Evolutionary conservation across 83 land plant genomes (phyloP).

Genomic region (Picea abies): DNA sequence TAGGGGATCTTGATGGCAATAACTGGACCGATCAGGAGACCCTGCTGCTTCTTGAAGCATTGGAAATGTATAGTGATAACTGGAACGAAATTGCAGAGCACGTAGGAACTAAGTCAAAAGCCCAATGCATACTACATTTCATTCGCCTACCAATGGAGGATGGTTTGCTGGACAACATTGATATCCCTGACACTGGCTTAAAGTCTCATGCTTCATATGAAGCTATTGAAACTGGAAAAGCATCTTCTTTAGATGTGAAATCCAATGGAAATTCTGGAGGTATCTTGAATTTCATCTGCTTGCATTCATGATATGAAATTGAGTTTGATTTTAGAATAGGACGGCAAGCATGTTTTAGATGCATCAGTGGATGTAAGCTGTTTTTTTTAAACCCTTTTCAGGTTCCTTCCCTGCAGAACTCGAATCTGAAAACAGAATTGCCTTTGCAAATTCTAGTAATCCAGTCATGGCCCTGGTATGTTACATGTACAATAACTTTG

Average conservation of each 20-base stretch:
- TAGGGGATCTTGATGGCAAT: conserved; percentile 63
- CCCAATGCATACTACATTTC: conserved; percentile 86
- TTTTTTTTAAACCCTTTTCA: conserved; percentile 3
- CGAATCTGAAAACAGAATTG: conserved; percentile 43
- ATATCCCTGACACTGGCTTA: conserved; percentile 34
- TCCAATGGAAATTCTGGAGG: conserved; percentile 49
- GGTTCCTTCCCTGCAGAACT: conserved; percentile 19
- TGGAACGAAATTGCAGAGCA: conserved; percentile 90
- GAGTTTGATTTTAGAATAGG: background rate
- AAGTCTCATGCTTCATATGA: conserved; percentile 20
- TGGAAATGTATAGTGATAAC: conserved; percentile 70
- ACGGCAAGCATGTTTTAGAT: background rate
- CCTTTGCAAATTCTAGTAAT: conserved; percentile 70
- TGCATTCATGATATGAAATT: background rate
- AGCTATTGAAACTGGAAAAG: conserved; percentile 17
- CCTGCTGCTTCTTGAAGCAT: conserved; percentile 68
- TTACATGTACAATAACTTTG: background rate
- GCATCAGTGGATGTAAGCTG: background rate
- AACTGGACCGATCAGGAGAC: conserved; percentile 89
- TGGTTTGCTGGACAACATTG: conserved; percentile 60
- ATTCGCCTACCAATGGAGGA: conserved; percentile 75
- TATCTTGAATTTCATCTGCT: conserved; percentile 12
- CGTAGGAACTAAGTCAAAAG: conserved; percentile 87
- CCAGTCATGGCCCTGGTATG: conserved; percentile 85
- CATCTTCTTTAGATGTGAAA: conserved; percentile 21